Conservation (phyloP, 805 yeast genomes). For the Wickerhamomyces chaumierensis region DNA sequence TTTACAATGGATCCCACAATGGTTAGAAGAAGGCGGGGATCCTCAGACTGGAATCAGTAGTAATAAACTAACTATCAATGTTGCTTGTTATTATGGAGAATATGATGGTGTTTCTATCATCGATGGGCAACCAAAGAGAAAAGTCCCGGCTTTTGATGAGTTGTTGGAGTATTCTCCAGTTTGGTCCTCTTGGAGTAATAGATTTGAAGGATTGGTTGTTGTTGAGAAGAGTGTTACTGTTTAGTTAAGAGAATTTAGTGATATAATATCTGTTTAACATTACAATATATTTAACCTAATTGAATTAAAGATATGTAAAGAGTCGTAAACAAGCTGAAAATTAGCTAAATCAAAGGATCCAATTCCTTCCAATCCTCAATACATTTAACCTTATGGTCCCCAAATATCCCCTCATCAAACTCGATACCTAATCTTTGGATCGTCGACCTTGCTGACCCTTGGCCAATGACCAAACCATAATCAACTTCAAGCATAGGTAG, state of each 20-base stretch:
- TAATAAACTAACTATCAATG: slow-evolving; percentile 38
- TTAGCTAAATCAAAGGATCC: slow-evolving; percentile 6
- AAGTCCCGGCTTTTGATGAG: slow-evolving; percentile 65
- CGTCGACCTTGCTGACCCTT: slow-evolving; percentile 23
- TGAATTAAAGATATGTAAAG: too few species aligned
- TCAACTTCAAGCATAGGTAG: slow-evolving; percentile 36
- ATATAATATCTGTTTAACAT: too few species aligned
- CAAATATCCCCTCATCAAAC: slow-evolving; percentile 9
- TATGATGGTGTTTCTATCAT: slow-evolving; percentile 33
- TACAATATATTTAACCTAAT: too few species aligned
- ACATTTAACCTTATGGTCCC: slow-evolving; percentile 9
- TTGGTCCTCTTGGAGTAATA: slow-evolving; percentile 53
- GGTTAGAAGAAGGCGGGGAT: slow-evolving; percentile 25
- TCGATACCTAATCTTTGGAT: slow-evolving; percentile 16
- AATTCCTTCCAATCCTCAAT: slow-evolving; percentile 15
- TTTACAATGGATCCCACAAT: slow-evolving; percentile 67
- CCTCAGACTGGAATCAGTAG: slow-evolving; percentile 18
- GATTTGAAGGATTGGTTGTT: slow-evolving; percentile 57
- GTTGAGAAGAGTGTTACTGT: slow-evolving; percentile 38
- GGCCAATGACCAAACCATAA: slow-evolving; percentile 33
- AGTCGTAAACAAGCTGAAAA: too few species aligned
- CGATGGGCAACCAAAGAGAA: slow-evolving; percentile 27
- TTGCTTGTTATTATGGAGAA: slow-evolving; percentile 76
- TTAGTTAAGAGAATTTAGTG: slow-evolving; percentile 11
- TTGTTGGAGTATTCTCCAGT: slow-evolving; percentile 56